A percentile compares a stretch with the other conserved stretches of the same genome.
These are phyloP conservation scores for Euphorbia peplus DNA, from an alignment of 345 rosid genomes.

Conservation along the genomic window DNA sequence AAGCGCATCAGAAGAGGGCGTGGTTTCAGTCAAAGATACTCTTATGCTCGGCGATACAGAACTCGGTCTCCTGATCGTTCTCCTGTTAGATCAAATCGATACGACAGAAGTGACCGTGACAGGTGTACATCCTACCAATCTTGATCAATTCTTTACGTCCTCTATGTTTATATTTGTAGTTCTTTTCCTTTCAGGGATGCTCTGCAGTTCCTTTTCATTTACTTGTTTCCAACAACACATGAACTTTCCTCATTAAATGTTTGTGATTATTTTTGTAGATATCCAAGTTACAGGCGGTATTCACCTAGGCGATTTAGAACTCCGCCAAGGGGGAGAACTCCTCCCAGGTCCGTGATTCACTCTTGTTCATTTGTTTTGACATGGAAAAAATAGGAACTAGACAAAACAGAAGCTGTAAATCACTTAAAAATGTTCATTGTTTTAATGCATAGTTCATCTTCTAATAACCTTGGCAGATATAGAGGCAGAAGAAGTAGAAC, in stretches of 20 bases:
- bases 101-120: slow-evolving; percentile 59
- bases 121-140: slow-evolving; percentile 40
- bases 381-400: no score
- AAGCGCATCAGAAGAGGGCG: slow-evolving; percentile 91
- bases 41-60: slow-evolving; percentile 85
- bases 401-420: no score
- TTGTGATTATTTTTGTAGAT: slow-evolving; percentile 41
- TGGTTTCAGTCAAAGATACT: slow-evolving; percentile 83
- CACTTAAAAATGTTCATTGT: no score
- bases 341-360: slow-evolving; percentile 57
- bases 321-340: slow-evolving; percentile 79
- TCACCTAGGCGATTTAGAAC: slow-evolving; percentile 91
- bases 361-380: neutral
- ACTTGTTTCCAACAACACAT: no score
- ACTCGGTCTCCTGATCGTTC: slow-evolving; percentile 89
- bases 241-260: no score
- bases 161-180: no score
- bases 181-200: neutral
- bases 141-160: neutral
- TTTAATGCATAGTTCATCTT: neutral
- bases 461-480: slow-evolving; percentile 32
- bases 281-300: slow-evolving; percentile 61
- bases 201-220: neutral
- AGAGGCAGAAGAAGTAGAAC: slow-evolving; percentile 71
- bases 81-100: slow-evolving; percentile 69